Evolutionary conservation across 2,329 filamentous ascomycete species (phyloP).

Genomic region (Aureobasidium vineae): DNA sequence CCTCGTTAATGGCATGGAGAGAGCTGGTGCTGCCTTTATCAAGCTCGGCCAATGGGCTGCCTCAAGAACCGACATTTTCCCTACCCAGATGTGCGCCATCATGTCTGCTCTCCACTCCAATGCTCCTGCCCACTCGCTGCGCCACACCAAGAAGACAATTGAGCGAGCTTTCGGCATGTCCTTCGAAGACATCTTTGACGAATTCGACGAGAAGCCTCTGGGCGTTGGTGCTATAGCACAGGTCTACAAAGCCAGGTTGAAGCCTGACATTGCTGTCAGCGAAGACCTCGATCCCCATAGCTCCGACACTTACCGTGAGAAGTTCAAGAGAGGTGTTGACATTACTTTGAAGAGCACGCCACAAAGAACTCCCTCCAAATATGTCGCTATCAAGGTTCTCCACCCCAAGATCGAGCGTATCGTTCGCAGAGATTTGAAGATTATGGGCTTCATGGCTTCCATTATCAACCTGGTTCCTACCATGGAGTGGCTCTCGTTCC

Average conservation of each 20-base stretch:
- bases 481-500: constrained; percentile 95
- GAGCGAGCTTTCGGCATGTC: constrained; percentile 74
- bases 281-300: constrained; percentile 50
- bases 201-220: constrained; percentile 84
- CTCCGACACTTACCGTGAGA: constrained; percentile 59
- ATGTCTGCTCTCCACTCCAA: constrained; percentile 96
- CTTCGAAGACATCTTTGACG: constrained; percentile 93
- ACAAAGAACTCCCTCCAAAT: constrained; percentile 79
- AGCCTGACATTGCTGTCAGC: constrained; percentile 68
- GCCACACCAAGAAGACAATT: constrained; percentile 74
- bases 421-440: constrained; percentile 84
- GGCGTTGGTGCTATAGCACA: constrained; percentile 97
- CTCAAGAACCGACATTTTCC: constrained; percentile 94
- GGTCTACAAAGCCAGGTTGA: constrained; percentile 93
- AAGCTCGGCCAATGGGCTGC: constrained; percentile 99
- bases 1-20: constrained; percentile 84
- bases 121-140: constrained; percentile 85
- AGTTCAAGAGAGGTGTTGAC: constrained; percentile 78
- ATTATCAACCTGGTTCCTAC: constrained; percentile 84
- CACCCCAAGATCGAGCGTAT: constrained; percentile 88
- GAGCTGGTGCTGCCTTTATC: constrained; percentile 92
- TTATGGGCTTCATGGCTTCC: constrained; percentile 89
- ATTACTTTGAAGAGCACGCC: constrained; percentile 83
- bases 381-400: constrained; percentile 94
- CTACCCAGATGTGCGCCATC: constrained; percentile 81